phyloP scores from a whole-genome alignment of 345 rosid species.

The rapeseed (Brassica napus) region Da-Ae NC_063452.1:58542001-58542500 shows the following conservation, averaged over 20 bases:
- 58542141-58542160: not conserved
- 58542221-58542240: conserved; percentile 63
- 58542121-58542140: conserved; percentile 50
- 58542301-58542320: conserved; percentile 86
- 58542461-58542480: no score
- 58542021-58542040: conserved; percentile 70
- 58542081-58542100: conserved; percentile 59
- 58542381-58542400: conserved; percentile 52
- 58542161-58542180: not conserved
- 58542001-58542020: conserved; percentile 65
- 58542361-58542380: conserved; percentile 72
- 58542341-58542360: conserved; percentile 63
- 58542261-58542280: conserved; percentile 69
- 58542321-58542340: conserved; percentile 67
- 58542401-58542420: conserved; percentile 47
- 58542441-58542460: conserved; percentile 5
- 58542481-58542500: no score
- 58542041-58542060: conserved; percentile 65
- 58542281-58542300: conserved; percentile 85
- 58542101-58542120: conserved; percentile 85
- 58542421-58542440: conserved; percentile 50
- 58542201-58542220: conserved; percentile 76
- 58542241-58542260: conserved; percentile 89
- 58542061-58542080: conserved; percentile 58
- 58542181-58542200: not conserved